Evolutionary conservation across 345 rosid genomes (phyloP), one percentile per base, ranked within the genome.

Genomic region (Sonneratia alba): DNA sequence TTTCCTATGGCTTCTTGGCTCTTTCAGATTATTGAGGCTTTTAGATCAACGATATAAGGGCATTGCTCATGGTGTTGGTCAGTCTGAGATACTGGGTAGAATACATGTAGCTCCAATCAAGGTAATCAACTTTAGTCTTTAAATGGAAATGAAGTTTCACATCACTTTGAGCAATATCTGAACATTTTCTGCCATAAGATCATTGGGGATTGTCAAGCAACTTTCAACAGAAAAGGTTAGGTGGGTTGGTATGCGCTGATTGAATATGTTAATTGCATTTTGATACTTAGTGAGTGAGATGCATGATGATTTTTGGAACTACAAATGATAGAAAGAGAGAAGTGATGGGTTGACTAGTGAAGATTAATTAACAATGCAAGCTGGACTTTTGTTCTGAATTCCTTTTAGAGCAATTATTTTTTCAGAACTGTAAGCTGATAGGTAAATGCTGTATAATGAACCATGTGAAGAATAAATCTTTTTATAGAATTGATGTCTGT

Each of bases 21-120:
- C 48, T 75, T 83, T 45, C 77, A 95, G 99, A 77, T 82, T 95
- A 86, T 78, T 95, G 79, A 88, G 99, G 82, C 97, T 92, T 76
- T 78, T 95, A 76, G 99, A 92, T 81, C 86, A 88, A 74, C 91
- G 98, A 18, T 92, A 90, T 74, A 90, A 80, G 83, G 98, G 99
- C 77, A 85, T 90, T 79, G 99, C 98, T 82, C 99, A 85, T 83
- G 99, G 99, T 70, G 99, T 95, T 74, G 99, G 98, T 75, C 99
- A 95, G 56, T 87, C 99, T 24, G 98, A 95, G 92, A 95, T 95
- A 80, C 71, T 95, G 77, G 98, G 98, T 63, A 88, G 98, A 36
- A 92, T 95, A 81, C 99, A 95, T 71, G 99, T 95, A 6, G 99
- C 98, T 77, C 88, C 98, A 67, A 92, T 95, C 78, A 95, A 95